Conservation (phyloP, 768 basidiomycete genomes). For the Serpula lacrymans region DNA sequence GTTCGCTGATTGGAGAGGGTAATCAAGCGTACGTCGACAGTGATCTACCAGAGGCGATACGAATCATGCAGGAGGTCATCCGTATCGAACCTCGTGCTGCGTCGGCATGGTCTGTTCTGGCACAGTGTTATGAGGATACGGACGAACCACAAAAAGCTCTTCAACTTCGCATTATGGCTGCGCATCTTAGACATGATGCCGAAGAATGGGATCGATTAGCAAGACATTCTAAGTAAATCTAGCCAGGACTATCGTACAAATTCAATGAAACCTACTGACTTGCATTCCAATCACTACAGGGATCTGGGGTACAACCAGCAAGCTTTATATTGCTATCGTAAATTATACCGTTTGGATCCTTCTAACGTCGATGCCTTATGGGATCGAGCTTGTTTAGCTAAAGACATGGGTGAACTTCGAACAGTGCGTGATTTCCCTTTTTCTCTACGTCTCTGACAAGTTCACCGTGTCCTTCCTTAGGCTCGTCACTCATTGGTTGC, state of each 20-base stretch:
- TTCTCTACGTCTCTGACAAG: not conserved
- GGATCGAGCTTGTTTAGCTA: constrained; percentile 83
- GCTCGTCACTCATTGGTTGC: constrained; percentile 62
- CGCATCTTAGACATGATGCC: constrained; percentile 79
- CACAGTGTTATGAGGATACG: constrained; percentile 76
- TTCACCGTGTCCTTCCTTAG: constrained; percentile 23
- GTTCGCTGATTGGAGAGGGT: constrained; percentile 75
- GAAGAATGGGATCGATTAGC: constrained; percentile 89
- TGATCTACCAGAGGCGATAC: constrained; percentile 63
- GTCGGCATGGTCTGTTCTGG: constrained; percentile 85
- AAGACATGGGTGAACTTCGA: constrained; percentile 65
- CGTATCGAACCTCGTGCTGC: constrained; percentile 86
- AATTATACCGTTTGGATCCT: constrained; percentile 75
- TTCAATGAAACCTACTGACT: not conserved
- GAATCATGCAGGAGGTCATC: constrained; percentile 88
- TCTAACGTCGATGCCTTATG: constrained; percentile 82
- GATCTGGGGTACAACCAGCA: constrained; percentile 76
- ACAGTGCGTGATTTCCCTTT: constrained; percentile 43
- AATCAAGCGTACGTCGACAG: constrained; percentile 83
- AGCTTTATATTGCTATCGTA: constrained; percentile 88
- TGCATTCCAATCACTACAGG: constrained; percentile 22
- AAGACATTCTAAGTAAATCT: constrained; percentile 59
- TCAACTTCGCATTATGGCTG: constrained; percentile 84
- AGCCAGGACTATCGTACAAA: not conserved
- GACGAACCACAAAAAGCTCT: constrained; percentile 67